These are phyloP conservation scores for Coffea eugenioides DNA, from an alignment of 257 asterid genomes.

Conservation along the genomic window DNA sequence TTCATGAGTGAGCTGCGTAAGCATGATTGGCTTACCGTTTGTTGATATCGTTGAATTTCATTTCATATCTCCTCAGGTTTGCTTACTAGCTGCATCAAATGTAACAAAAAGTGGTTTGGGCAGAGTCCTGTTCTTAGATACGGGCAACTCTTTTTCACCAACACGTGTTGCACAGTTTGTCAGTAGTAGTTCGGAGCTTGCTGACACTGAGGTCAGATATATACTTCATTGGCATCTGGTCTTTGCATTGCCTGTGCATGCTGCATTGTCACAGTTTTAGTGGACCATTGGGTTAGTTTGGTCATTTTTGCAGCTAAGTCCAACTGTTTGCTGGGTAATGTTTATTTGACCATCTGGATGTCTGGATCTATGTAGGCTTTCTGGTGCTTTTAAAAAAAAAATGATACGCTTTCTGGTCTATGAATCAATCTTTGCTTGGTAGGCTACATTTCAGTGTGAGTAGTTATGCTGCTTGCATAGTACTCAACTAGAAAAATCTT, in stretches of 20 bases:
- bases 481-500: neutral
- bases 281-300: neutral
- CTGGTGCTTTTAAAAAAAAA: no score
- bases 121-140: constrained; percentile 67
- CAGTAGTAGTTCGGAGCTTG: constrained; percentile 35
- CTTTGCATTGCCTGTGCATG: neutral
- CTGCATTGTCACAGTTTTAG: neutral
- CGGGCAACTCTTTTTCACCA: constrained; percentile 82
- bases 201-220: constrained; percentile 41
- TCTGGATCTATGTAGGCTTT: neutral
- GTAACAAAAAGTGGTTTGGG: constrained; percentile 50
- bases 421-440: neutral
- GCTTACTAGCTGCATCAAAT: constrained; percentile 67
- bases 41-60: constrained; percentile 6
- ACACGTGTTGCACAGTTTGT: constrained; percentile 68
- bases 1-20: neutral
- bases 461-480: neutral
- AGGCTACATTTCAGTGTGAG: neutral
- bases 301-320: no score
- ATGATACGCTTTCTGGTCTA: neutral
- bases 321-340: neutral
- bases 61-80: constrained; percentile 42
- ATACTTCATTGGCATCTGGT: neutral
- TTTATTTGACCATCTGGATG: neutral
- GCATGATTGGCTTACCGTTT: neutral